Evolutionary conservation across 495 filamentous ascomycete genomes (phyloP).

Genomic region (Xylaria intraflava): DNA sequence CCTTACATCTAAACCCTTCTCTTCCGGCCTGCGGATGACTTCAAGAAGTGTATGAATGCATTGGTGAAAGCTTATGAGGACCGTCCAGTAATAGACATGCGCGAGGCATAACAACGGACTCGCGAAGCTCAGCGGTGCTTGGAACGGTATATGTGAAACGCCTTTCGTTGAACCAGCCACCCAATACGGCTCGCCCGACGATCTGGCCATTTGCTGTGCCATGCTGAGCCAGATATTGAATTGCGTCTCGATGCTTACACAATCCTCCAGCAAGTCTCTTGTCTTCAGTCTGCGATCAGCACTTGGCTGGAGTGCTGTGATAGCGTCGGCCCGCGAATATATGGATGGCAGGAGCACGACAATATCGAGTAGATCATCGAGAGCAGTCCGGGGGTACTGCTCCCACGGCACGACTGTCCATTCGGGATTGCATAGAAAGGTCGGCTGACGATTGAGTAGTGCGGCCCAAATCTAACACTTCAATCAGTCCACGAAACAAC

Average conservation of each 20-base stretch:
- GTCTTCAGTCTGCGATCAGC: slow-evolving; percentile 30
- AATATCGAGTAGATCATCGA: slow-evolving; percentile 40
- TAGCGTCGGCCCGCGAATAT: slow-evolving; percentile 29
- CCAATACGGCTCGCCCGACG: slow-evolving; percentile 21
- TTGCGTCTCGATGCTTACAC: slow-evolving; percentile 33
- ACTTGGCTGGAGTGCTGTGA: slow-evolving; percentile 23
- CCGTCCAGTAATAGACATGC: slow-evolving; percentile 37
- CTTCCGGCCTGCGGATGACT: slow-evolving; percentile 28
- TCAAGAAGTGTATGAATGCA: slow-evolving; percentile 32
- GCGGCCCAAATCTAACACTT: slow-evolving; percentile 34
- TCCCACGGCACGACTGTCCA: slow-evolving; percentile 42
- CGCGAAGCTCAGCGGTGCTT: slow-evolving; percentile 30
- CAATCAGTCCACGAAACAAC: slow-evolving; percentile 7
- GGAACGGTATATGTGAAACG: slow-evolving; percentile 27
- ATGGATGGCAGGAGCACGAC: slow-evolving; percentile 33
- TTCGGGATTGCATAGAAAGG: slow-evolving; percentile 35
- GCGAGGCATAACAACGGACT: slow-evolving; percentile 27
- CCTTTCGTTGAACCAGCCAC: slow-evolving; percentile 5
- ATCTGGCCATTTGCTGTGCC: slow-evolving; percentile 16
- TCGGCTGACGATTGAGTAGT: slow-evolving; percentile 37
- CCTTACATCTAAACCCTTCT: neutral
- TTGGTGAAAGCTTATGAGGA: slow-evolving; percentile 34
- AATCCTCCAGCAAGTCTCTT: slow-evolving; percentile 35
- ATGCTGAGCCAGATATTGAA: slow-evolving; percentile 35
- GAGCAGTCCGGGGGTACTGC: slow-evolving; percentile 33